Evolutionary conservation across 306 rosid species (phyloP).

Genomic region (Lablab purpureus): DNA sequence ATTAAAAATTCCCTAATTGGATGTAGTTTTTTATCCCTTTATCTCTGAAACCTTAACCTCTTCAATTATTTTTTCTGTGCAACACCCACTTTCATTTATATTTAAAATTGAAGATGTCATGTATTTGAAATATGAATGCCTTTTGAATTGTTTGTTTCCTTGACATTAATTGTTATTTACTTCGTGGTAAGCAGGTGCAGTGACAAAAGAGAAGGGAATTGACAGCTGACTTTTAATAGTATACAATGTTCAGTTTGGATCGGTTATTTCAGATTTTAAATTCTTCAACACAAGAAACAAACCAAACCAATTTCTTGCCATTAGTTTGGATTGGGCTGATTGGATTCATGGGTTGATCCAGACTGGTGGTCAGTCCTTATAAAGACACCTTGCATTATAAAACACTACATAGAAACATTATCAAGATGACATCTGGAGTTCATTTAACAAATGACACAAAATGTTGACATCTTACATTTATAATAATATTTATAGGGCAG

Average conservation of each 20-base stretch:
- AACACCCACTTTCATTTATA: not conserved
- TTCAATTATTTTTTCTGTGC: not conserved
- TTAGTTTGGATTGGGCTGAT: not conserved
- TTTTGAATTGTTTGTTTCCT: not conserved
- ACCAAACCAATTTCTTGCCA: not conserved
- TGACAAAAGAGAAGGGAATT: not conserved
- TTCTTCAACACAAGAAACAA: not conserved
- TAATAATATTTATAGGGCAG: not conserved
- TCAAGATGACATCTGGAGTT: not conserved
- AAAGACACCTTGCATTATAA: not conserved
- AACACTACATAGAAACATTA: slow-evolving; percentile 2
- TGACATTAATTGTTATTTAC: not conserved
- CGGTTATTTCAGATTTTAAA: not conserved
- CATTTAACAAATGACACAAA: slow-evolving; percentile 21
- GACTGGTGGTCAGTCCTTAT: not conserved
- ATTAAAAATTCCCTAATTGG: not conserved
- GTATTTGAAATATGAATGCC: not conserved
- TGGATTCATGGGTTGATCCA: not conserved
- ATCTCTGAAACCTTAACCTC: not conserved
- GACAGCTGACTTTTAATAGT: not conserved
- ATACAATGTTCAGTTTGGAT: not conserved
- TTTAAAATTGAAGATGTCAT: not conserved
- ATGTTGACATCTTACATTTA: slow-evolving; percentile 16
- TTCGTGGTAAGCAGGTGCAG: not conserved
- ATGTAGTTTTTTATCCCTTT: not conserved